Base-by-base conservation (phyloP, 73 alveolate species). In the Tetrahymena elliotti region DNA sequence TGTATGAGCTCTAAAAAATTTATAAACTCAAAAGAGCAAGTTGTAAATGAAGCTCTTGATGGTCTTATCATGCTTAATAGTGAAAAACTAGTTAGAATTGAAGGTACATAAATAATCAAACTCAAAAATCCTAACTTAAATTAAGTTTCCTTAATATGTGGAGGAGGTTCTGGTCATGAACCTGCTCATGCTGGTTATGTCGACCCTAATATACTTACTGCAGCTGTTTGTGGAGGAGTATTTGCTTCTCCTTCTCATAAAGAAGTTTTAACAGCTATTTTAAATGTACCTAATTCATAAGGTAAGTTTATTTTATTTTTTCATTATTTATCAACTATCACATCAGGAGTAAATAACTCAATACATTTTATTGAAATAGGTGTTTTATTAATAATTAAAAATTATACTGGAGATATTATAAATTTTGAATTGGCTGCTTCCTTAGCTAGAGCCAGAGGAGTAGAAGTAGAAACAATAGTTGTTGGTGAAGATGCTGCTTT, bases 131-230 rank as follows among this genome's bases (percentile, higher is more conserved):
- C 95, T 4, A 36, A 84, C 27, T 53, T 94, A 88, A 94, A 94
- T 88, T 93, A 93, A 84, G 97, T 96, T 22, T 93, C 96, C 83
- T 40, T 96, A 52, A 93, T 96, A 0, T 96, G 97, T 96, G 97
- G 97, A 10, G 97, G 97, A 15, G 97, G 97, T 35, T 94, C 97
- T 84, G 97, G 97, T 0, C 97, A 96, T 92, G 97, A 96, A 88
- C 97, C 97, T 37, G 96, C 97, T n/a, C 97, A 96, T 94, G 95
- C 96, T n/a, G 97, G 97, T 9, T 96, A 84, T 92, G 96, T 96
- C 22, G 68, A 93, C 83, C 54, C 53, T 82, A 96, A 96, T 34
- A 94, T 94, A 94, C 94, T 96, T 18, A 96, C 97, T 27, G 95
- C 97, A 93, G 97, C 96, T 18, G 97, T 96, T 27, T 96, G 97